Evolutionary conservation across 2,329 filamentous ascomycete species (phyloP), one percentile per base, ranked within the genome.

Genomic region (Lasiodiplodia theobromae): DNA sequence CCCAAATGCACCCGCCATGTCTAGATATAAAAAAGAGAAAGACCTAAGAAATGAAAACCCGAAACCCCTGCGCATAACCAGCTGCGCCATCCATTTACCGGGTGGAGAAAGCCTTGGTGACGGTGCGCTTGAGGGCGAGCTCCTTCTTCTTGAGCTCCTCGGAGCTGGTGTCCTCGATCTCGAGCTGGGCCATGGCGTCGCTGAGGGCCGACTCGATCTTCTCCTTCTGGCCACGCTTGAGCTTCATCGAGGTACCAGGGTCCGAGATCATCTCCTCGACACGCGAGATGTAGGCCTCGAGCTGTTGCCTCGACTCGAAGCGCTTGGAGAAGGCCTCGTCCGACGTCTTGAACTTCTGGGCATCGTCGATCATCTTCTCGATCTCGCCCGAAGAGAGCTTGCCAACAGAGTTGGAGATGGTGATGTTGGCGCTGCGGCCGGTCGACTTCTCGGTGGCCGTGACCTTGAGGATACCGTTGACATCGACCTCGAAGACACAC

Each of bases 101-200:
- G 79, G 93, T 94, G 73, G 93, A 90, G 93, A 97, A 97, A 77
- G 92, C 94, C 92, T 98, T 99, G 85, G 96, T 99, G 77, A 99
- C 94, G 76, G 97, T 89, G 79, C 96, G 89, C 93, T 98, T 99
- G 73, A 99, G 89, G 71, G 94, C 94, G 74, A 99, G 87, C 88
- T 99, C 96, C 91, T 97, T 97, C 93, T 98, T 98, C 93, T 97
- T 98, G 76, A 99, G 87, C 81, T 99, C 96, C 77, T 99, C 96
- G 71, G 94, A 92, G 71, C 86, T 85, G 69, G 93, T 92, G 76
- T 99, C 96, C 84, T 95, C 92, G 79, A 99, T 86, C 90, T 99
- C 96, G 73, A 99, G 92, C 85, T 96, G 92, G 73, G 89, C 92
- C 96, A 99, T 98, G 77, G 96, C 96, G 78, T 99, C 96, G 83